Conservation (phyloP, 179 eudicot genomes). For the Silene coronaria region DNA sequence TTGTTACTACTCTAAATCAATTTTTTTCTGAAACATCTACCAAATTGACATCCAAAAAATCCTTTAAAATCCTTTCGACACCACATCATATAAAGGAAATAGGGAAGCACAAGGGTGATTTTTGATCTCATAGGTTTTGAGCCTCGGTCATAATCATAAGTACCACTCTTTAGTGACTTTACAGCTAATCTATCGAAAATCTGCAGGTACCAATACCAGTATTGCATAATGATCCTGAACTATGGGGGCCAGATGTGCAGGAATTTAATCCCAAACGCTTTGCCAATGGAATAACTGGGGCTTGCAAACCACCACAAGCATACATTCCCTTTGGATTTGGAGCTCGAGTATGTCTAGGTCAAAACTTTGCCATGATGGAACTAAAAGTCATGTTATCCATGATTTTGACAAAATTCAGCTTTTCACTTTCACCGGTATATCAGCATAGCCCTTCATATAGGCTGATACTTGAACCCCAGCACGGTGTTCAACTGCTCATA, state of each 20-base stretch:
- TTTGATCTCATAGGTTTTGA: background rate
- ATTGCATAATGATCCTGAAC: slow-evolving; percentile 45
- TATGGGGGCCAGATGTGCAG: slow-evolving; percentile 56
- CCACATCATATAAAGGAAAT: no score
- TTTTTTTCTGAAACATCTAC: no score
- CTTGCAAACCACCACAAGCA: slow-evolving; percentile 57
- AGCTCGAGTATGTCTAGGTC: slow-evolving; percentile 53
- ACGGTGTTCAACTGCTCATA: slow-evolving; percentile 48
- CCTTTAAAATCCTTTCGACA: no score
- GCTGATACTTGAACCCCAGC: slow-evolving; percentile 57
- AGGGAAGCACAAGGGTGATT: no score
- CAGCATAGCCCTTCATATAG: slow-evolving; percentile 53
- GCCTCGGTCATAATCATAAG: background rate
- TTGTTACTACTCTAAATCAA: no score
- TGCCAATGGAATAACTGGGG: slow-evolving; percentile 45
- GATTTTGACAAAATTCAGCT: slow-evolving; percentile 47
- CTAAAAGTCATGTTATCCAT: slow-evolving; percentile 44
- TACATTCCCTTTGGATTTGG: slow-evolving; percentile 61
- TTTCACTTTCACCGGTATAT: slow-evolving; percentile 54
- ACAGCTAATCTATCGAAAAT: background rate
- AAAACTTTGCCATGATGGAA: slow-evolving; percentile 55
- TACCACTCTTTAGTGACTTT: background rate
- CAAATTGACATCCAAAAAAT: no score
- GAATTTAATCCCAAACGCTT: slow-evolving; percentile 64
- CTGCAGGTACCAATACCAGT: slow-evolving; percentile 36